phyloP scores from a whole-genome alignment of 495 filamentous ascomycete genomes.

The Xylaria flabelliformis region DNA sequence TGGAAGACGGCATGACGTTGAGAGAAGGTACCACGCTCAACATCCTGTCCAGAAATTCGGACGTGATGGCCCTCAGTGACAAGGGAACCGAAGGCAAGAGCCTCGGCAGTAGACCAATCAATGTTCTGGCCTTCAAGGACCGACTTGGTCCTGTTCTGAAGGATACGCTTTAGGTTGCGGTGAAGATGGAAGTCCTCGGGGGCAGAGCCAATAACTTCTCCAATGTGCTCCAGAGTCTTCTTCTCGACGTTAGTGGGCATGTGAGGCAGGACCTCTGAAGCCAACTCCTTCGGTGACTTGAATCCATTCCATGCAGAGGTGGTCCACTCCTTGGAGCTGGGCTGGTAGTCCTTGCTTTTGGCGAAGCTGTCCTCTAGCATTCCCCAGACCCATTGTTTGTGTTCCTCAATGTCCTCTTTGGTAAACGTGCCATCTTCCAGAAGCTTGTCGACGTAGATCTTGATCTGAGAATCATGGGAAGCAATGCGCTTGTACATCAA shows the following conservation, averaged over 20 bases:
- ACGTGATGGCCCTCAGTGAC: slow-evolving; percentile 94
- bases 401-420: slow-evolving; percentile 96
- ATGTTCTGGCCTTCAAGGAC: slow-evolving; percentile 93
- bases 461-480: slow-evolving; percentile 76
- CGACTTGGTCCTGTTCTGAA: slow-evolving; percentile 86
- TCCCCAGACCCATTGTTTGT: slow-evolving; percentile 99
- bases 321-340: slow-evolving; percentile 95
- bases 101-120: slow-evolving; percentile 97
- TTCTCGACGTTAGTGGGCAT: slow-evolving; percentile 79
- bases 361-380: slow-evolving; percentile 98
- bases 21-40: slow-evolving; percentile 99
- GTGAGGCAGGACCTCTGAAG: slow-evolving; percentile 92
- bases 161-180: slow-evolving; percentile 96
- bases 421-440: slow-evolving; percentile 91
- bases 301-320: slow-evolving; percentile 98
- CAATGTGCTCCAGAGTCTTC: slow-evolving; percentile 78
- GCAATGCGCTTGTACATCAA: slow-evolving; percentile 98
- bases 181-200: slow-evolving; percentile 89
- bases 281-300: slow-evolving; percentile 97
- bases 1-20: slow-evolving; percentile 97
- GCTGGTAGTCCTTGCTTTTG: slow-evolving; percentile 96
- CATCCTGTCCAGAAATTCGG: slow-evolving; percentile 96
- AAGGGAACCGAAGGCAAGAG: slow-evolving; percentile 91
- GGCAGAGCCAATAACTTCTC: slow-evolving; percentile 70
- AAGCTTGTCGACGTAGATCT: slow-evolving; percentile 88